Evolutionary conservation across 2,329 filamentous ascomycete genomes (phyloP), one percentile per base, ranked within the genome.

Genomic region (Reticulascus tulasneorum): DNA sequence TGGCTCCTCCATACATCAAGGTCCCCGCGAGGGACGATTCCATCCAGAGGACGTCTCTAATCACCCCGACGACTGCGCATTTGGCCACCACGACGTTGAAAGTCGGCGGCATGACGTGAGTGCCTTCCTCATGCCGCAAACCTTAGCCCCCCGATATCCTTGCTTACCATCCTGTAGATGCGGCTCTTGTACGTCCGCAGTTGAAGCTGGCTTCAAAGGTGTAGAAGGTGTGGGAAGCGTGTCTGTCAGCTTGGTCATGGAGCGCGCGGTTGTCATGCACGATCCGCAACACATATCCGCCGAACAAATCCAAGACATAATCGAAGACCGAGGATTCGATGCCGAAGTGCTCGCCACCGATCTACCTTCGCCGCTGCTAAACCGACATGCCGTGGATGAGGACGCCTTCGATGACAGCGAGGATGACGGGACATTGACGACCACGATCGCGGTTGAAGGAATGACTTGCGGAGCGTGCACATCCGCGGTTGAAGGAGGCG

Each of bases 381-480:
- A 58, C 53, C 64, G 54, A 38, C 36, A 33, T 26, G 36, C 52
- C 38, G 54, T 56, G 47, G 56, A 60, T 30, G 53, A 61, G 33
- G 49, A 58, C 46, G 47, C 52, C 39, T 46, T 46, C 40, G 50
- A 56, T 48, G 52, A 58, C 29, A 61, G 65, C 40, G 61, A 69
- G 47, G 58, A 55, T 37, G 51, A 60, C 8, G 51, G 63, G 10
- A 42, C 69, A 12, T 73, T 76, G n/a, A 78, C 79, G 7, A 94
- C 87, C 1, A 93, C 84, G 0, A 65, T 94, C 23, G 80, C 83
- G 6, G 74, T 94, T 10, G 82, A 87, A 58, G 88, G 88, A 47
- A 94, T 94, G 89, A 94, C 88, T 12, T 94, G 87, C 55, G 87
- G 87, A 44, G 86, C 88, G 23, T 95, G 88, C 59, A 93, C 88